Conservation (phyloP, 2,329 filamentous ascomycete genomes). For the Coleophoma cylindrospora region DNA sequence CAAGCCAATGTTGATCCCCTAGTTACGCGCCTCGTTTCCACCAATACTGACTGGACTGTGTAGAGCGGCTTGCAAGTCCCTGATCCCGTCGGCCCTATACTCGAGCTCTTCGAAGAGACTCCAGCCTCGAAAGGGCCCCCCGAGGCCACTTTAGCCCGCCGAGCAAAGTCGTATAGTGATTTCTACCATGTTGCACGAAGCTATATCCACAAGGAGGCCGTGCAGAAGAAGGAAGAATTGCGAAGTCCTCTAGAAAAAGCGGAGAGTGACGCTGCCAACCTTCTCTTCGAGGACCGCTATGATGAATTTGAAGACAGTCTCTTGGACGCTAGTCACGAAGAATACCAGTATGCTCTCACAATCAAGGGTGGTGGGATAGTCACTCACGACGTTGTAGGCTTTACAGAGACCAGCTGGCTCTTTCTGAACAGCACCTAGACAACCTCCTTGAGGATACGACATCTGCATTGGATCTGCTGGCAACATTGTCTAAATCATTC, state of each 20-base stretch:
- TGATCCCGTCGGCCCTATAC: slow-evolving; percentile 49
- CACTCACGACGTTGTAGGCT: slow-evolving; percentile 38
- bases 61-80: slow-evolving; percentile 45
- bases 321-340: slow-evolving; percentile 75
- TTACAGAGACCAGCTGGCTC: slow-evolving; percentile 75
- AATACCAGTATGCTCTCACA: slow-evolving; percentile 64
- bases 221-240: slow-evolving; percentile 16
- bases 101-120: slow-evolving; percentile 52
- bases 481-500: slow-evolving; percentile 80
- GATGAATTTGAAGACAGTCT: slow-evolving; percentile 58
- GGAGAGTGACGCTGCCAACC: slow-evolving; percentile 35
- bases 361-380: slow-evolving; percentile 3
- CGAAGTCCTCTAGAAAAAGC: slow-evolving; percentile 14
- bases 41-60: slow-evolving; percentile 27
- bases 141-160: slow-evolving; percentile 56
- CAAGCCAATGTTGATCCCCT: slow-evolving; percentile 51
- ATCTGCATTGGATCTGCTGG: slow-evolving; percentile 68
- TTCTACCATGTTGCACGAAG: slow-evolving; percentile 62
- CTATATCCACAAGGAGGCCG: slow-evolving; percentile 48
- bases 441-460: slow-evolving; percentile 73
- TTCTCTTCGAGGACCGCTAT: slow-evolving; percentile 57
- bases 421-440: slow-evolving; percentile 79
- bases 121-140: slow-evolving; percentile 55
- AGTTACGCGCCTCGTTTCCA: slow-evolving; percentile 18
- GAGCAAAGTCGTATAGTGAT: slow-evolving; percentile 75